phyloP scores from a whole-genome alignment of 139 green algal species.

The Tetraselmis chui region DNA sequence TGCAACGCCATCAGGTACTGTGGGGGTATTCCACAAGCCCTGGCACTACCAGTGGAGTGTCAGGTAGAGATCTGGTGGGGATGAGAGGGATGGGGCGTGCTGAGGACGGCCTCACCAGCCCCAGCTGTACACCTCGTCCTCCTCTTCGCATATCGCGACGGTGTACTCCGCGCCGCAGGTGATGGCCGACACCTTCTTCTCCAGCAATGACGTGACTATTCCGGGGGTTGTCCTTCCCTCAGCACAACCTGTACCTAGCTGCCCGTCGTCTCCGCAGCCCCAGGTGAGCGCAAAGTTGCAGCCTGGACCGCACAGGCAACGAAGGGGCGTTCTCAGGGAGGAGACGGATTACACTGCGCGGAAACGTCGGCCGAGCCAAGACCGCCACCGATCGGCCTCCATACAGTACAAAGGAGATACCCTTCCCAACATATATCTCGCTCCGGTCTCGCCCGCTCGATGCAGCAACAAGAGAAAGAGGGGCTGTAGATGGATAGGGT shows the following conservation, averaged over 20 bases:
- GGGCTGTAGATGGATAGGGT: too few species aligned
- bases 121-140: constrained; percentile 68
- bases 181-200: constrained; percentile 31
- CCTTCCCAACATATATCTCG: too few species aligned
- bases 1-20: neutral
- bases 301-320: constrained; percentile 24
- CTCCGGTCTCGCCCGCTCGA: too few species aligned
- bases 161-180: constrained; percentile 82
- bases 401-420: too few species aligned
- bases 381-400: too few species aligned
- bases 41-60: too few species aligned
- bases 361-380: too few species aligned
- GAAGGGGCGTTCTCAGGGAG: too few species aligned
- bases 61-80: too few species aligned
- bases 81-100: too few species aligned
- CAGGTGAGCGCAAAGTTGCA: constrained; percentile 48
- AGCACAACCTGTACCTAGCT: constrained; percentile 58
- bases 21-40: neutral
- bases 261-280: constrained; percentile 81
- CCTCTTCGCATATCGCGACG: constrained; percentile 42
- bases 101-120: constrained; percentile 75
- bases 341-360: too few species aligned
- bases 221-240: constrained; percentile 43
- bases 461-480: too few species aligned
- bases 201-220: constrained; percentile 39